Evolutionary conservation across 1,139 yeast genomes (phyloP).

Genomic region (Nakaseomyces delphensis): DNA sequence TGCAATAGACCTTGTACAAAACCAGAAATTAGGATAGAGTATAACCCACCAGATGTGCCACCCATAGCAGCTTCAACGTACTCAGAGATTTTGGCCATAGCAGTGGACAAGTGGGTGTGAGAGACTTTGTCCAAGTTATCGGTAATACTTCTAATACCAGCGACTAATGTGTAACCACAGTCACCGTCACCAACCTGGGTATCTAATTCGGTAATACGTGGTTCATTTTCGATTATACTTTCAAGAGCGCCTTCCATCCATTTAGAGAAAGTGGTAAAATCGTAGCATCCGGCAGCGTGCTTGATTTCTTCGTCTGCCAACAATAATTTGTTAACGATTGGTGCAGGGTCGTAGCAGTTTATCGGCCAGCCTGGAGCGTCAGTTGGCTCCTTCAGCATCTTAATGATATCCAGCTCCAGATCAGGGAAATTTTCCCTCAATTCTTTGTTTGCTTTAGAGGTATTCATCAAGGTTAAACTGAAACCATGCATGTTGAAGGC

Average conservation of each 20-base stretch:
- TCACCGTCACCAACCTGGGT: conserved; percentile 95
- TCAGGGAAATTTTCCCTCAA: conserved; percentile 31
- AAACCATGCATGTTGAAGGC: conserved; percentile 90
- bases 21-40: conserved; percentile 72
- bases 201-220: conserved; percentile 75
- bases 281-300: conserved; percentile 34
- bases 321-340: conserved; percentile 33
- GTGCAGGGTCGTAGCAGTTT: conserved; percentile 24
- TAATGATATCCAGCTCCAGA: conserved; percentile 36
- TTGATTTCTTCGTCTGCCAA: conserved; percentile 35
- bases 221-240: conserved; percentile 49
- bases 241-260: conserved; percentile 42
- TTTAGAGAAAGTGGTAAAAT: conserved; percentile 33
- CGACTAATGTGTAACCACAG: conserved; percentile 83
- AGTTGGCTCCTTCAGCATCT: conserved; percentile 57
- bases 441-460: conserved; percentile 40
- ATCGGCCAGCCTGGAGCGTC: conserved; percentile 77
- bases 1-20: conserved; percentile 44
- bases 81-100: conserved; percentile 57
- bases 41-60: conserved; percentile 92
- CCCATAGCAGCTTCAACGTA: conserved; percentile 88
- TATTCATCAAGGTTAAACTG: conserved; percentile 67
- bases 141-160: conserved; percentile 69
- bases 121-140: conserved; percentile 43
- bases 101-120: conserved; percentile 43